Base-by-base conservation (phyloP, 2,329 filamentous ascomycete genomes). In the Diaporthe amygdali region DNA sequence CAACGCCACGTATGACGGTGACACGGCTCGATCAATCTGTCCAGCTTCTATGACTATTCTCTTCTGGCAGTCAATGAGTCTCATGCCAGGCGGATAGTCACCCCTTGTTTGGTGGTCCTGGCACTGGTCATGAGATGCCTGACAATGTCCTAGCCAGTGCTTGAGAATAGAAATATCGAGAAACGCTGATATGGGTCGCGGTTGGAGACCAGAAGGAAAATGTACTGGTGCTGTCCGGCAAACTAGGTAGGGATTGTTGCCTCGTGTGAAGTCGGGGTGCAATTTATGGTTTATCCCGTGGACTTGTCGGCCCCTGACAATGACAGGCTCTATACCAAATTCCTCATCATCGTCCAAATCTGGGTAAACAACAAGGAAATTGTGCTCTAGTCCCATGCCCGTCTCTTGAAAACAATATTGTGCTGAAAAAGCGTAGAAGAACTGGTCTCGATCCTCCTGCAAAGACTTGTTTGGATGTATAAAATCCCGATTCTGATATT, bases 401-500 rank as follows among this genome's bases (percentile, higher is more conserved):
- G 47, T 27, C 17, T 27, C 47, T 22, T 49, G 47, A 1, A 49
- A 49, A 15, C 47, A 49, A 12, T 49, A 27, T 12, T 49, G 14
- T 15, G n/a, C 22, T 15, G 47, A 49, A 15, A 49, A 49, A 0
- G 47, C 47, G 17, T 49, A 27, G 4, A 49, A 27, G 8, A 49
- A 49, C 4, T 49, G 22, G 15, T 8, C 15, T 7, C 12, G 12
- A 0, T 17, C 12, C n/a, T 27, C 2, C 5, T 27, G 5, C 10
- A 17, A 15, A 25, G 0, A 12, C 22, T 3, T 5, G 0, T 15
- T n/a, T 7, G 12, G 7, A 8, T 27, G 6, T 7, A 5, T 0
- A 2, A 22, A 2, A 0, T 25, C 47, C 3, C 2, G 9, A 10
- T 27, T 7, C 3, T 49, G 3, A 12, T 22, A 7, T 10, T 49